Evolutionary conservation across 2,329 filamentous ascomycete species (phyloP).

Genomic region (Aspergillus ibericus): DNA sequence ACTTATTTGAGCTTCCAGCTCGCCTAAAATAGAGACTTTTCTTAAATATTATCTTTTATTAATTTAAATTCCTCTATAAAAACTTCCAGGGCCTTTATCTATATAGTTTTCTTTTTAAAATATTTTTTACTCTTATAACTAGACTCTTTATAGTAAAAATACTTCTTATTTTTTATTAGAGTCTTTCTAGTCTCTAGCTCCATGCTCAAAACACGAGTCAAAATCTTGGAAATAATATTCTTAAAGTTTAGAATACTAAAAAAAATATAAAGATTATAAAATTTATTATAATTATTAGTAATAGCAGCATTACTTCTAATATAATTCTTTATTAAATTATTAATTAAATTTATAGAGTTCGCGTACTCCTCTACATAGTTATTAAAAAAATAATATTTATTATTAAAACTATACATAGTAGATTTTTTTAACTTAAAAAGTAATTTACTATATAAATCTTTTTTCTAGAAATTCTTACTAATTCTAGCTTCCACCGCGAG

Average conservation of each 20-base stretch:
- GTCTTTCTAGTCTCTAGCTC: neutral
- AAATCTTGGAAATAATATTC: neutral
- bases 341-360: neutral
- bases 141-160: neutral
- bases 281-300: too few species aligned
- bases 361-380: neutral
- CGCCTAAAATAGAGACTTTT: neutral
- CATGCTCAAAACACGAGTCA: neutral
- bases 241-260: too few species aligned
- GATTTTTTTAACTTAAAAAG: neutral
- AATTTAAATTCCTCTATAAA: neutral
- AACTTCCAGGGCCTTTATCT: neutral
- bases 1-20: neutral
- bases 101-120: neutral
- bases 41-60: neutral
- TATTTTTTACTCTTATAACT: neutral
- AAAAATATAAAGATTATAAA: too few species aligned
- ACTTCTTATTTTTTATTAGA: neutral
- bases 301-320: too few species aligned
- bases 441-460: slow-evolving; percentile 1
- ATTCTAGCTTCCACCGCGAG: neutral
- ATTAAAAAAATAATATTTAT: too few species aligned
- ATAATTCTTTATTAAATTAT: too few species aligned
- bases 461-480: neutral
- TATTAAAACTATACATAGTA: neutral